Percentiles rank a stretch among this genome's conserved stretches.
These are phyloP conservation scores for Ceriops zippeliana DNA, from an alignment of 345 rosid species.

Conservation along the genomic window DNA sequence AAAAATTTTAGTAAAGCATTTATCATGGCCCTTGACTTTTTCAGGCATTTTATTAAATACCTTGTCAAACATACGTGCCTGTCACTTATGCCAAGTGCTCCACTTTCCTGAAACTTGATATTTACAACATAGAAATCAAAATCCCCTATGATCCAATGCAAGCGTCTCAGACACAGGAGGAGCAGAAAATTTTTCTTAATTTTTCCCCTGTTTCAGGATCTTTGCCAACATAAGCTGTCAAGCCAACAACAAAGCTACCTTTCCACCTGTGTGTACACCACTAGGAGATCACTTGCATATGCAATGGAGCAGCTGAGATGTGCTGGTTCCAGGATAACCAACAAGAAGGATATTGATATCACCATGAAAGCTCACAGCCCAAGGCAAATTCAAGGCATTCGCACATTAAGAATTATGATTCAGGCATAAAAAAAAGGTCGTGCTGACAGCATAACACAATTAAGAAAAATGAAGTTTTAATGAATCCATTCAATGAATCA, in stretches of 20 bases:
- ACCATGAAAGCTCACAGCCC: constrained; percentile 95
- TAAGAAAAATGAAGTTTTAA: not conserved
- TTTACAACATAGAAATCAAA: constrained; percentile 25
- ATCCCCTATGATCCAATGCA: not conserved
- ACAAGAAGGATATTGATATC: constrained; percentile 91
- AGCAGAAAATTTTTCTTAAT: constrained; percentile 36
- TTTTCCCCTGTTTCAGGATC: constrained; percentile 99
- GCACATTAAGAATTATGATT: constrained; percentile 77
- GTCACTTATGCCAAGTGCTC: constrained; percentile 93
- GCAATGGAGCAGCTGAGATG: constrained; percentile 92
- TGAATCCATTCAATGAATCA: not conserved
- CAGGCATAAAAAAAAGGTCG: constrained; percentile 14
- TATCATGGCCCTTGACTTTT: constrained; percentile 85
- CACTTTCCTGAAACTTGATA: constrained; percentile 78
- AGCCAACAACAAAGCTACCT: constrained; percentile 95
- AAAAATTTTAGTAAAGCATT: constrained; percentile 55
- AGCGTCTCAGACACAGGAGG: not conserved
- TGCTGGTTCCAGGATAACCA: constrained; percentile 98
- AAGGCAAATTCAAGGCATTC: constrained; percentile 69
- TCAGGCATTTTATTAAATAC: constrained; percentile 99
- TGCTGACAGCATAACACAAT: constrained; percentile 4
- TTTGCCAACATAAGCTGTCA: constrained; percentile 92
- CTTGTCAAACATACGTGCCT: constrained; percentile 81
- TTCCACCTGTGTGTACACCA: constrained; percentile 52
- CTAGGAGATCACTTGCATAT: constrained; percentile 90